A percentile compares a stretch with the other conserved stretches of the same genome.
phyloP scores from a whole-genome alignment of 257 asterid species.

The Prunella vulgaris region DNA sequence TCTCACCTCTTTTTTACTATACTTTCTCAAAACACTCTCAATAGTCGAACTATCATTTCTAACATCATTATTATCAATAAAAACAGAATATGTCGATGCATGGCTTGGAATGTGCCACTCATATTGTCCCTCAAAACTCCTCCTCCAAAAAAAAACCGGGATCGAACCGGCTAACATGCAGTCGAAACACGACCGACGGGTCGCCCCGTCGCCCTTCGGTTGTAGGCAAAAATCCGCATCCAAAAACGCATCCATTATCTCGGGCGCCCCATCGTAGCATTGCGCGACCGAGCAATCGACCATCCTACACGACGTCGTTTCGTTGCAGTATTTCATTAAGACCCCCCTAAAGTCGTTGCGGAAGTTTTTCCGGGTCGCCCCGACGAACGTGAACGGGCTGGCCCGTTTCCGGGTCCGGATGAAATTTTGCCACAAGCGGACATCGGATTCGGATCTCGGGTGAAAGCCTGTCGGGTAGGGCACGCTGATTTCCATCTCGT shows the following conservation, averaged over 20 bases:
- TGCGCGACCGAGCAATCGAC: background rate
- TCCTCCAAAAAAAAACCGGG: background rate
- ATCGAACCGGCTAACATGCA: background rate
- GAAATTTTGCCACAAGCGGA: background rate
- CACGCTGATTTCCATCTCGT: background rate
- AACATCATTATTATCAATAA: background rate
- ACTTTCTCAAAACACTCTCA: background rate
- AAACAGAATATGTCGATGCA: background rate
- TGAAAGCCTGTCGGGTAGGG: background rate
- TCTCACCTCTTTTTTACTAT: background rate
- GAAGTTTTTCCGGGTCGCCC: background rate
- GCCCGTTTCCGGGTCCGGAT: background rate
- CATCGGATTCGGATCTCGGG: background rate
- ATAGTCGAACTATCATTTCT: background rate
- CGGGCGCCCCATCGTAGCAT: background rate
- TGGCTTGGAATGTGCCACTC: background rate
- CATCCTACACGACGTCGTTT: background rate
- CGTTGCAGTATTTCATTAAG: background rate
- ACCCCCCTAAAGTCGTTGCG: background rate
- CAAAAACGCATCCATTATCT: background rate
- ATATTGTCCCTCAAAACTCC: background rate
- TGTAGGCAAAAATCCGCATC: background rate
- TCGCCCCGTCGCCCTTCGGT: background rate
- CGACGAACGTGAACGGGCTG: background rate
- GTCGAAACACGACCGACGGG: background rate